Percentiles rank a stretch among this genome's conserved stretches.
Evolutionary conservation across 371 early-diverging fungal species (phyloP).

Genomic region (Fennellomyces sp.): DNA sequence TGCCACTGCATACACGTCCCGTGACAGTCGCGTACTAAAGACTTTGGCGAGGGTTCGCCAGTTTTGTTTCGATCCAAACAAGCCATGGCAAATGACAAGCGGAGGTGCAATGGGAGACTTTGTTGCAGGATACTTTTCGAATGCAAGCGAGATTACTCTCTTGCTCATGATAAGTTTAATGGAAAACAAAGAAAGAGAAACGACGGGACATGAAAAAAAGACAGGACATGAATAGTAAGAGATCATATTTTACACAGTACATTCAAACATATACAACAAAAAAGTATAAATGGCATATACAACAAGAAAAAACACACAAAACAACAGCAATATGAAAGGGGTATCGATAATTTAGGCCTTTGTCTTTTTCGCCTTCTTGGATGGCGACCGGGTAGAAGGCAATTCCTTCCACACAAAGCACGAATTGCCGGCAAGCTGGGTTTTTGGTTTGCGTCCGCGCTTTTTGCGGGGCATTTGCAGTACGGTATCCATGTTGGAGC

Average conservation of each 20-base stretch:
- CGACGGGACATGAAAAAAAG: neutral
- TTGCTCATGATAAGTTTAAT: neutral
- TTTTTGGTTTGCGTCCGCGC: conserved; percentile 52
- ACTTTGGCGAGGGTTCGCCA: conserved; percentile 83
- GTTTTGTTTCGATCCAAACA: conserved; percentile 94
- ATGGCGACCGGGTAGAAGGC: conserved; percentile 6
- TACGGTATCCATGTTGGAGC: conserved; percentile 42
- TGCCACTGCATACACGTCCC: conserved; percentile 68
- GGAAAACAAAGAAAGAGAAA: neutral
- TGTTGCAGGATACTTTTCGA: conserved; percentile 24
- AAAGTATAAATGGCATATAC: neutral
- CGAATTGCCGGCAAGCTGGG: conserved; percentile 50
- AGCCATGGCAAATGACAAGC: conserved; percentile 72
- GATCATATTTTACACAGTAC: neutral
- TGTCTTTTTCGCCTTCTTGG: conserved; percentile 8
- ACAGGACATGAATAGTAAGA: neutral
- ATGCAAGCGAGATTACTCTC: conserved; percentile 16
- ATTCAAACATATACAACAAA: neutral
- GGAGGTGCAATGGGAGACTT: neutral
- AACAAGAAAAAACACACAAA: neutral
- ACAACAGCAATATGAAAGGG: no score
- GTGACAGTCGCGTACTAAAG: conserved; percentile 61
- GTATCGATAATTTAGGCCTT: conserved; percentile 1
- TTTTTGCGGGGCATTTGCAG: conserved; percentile 47
- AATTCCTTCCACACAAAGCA: conserved; percentile 51